Evolutionary conservation across 495 filamentous ascomycete species (phyloP).

Genomic region (Aspergillus sclerotiicarbonarius): DNA sequence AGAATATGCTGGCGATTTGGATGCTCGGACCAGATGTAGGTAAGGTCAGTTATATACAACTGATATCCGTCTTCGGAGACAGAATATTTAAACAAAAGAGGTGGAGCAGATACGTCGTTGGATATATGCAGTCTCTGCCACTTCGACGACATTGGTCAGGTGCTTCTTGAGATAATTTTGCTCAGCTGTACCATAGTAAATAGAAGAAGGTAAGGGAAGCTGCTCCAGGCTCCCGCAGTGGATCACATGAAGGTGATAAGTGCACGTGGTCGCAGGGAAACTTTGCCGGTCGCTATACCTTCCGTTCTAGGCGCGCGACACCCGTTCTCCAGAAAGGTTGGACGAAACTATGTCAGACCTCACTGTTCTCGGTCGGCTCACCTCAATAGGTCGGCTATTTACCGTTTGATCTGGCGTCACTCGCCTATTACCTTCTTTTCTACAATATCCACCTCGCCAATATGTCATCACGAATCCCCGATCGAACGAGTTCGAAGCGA

Average conservation of each 20-base stretch:
- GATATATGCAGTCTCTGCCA: slow-evolving; percentile 38
- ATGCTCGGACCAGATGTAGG: slow-evolving; percentile 77
- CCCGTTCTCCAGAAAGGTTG: slow-evolving; percentile 10
- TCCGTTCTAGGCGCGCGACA: slow-evolving; percentile 12
- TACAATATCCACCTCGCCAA: background rate
- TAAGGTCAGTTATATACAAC: slow-evolving; percentile 79
- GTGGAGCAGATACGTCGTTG: slow-evolving; percentile 31
- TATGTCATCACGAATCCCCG: slow-evolving; percentile 37
- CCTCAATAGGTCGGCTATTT: background rate
- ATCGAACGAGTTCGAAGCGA: slow-evolving; percentile 33
- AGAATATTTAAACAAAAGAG: slow-evolving; percentile 53
- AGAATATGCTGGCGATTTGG: slow-evolving; percentile 63
- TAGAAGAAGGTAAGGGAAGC: background rate
- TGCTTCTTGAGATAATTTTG: background rate
- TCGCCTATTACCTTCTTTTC: background rate
- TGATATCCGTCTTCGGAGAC: slow-evolving; percentile 60
- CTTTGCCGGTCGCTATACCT: slow-evolving; percentile 32
- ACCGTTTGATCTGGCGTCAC: background rate
- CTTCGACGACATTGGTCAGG: slow-evolving; percentile 32
- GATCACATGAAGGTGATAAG: slow-evolving; percentile 8
- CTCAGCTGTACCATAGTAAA: background rate
- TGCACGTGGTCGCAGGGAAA: slow-evolving; percentile 23
- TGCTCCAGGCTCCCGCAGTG: slow-evolving; percentile 5
- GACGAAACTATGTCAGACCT: background rate
- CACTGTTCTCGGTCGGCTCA: slow-evolving; percentile 1